Evolutionary conservation across 257 asterid species (phyloP).

Genomic region (Scutellaria galericulata): DNA sequence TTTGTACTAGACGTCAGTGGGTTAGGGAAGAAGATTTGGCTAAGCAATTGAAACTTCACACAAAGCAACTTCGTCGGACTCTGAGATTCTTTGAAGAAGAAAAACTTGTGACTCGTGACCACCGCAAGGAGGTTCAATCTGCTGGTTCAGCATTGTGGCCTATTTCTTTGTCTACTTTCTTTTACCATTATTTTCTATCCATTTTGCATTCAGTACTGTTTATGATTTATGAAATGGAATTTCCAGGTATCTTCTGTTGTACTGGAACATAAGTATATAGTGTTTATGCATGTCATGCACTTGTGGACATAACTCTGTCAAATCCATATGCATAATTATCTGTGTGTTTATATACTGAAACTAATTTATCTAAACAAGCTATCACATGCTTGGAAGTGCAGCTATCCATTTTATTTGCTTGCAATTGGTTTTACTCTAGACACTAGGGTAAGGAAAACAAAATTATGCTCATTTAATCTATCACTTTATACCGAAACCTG

Average conservation of each 20-base stretch:
- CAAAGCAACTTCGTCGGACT: slow-evolving; percentile 94
- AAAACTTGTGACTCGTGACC: slow-evolving; percentile 90
- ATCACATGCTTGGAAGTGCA: slow-evolving; percentile 18
- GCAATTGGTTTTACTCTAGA: not conserved
- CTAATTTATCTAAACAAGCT: slow-evolving; percentile 19
- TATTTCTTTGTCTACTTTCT: slow-evolving; percentile 28
- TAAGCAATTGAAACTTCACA: slow-evolving; percentile 91
- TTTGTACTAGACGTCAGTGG: slow-evolving; percentile 81
- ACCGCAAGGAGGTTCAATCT: slow-evolving; percentile 86
- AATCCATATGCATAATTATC: not conserved
- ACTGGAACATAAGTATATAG: slow-evolving; percentile 12
- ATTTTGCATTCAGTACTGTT: slow-evolving; percentile 16
- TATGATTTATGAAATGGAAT: slow-evolving; percentile 14
- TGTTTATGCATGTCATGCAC: not conserved
- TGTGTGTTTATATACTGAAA: slow-evolving; percentile 4
- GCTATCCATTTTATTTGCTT: slow-evolving; percentile 7
- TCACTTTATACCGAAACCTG: slow-evolving; percentile 4
- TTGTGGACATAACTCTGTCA: not conserved
- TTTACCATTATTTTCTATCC: slow-evolving; percentile 30
- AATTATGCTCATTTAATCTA: not conserved
- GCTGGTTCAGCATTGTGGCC: slow-evolving; percentile 43
- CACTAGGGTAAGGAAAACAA: not conserved
- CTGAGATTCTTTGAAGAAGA: slow-evolving; percentile 95
- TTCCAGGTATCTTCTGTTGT: slow-evolving; percentile 19
- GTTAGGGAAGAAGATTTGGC: slow-evolving; percentile 98